Conservation (phyloP, 2,329 filamentous ascomycete species). For the Trichoderma koningii region DNA sequence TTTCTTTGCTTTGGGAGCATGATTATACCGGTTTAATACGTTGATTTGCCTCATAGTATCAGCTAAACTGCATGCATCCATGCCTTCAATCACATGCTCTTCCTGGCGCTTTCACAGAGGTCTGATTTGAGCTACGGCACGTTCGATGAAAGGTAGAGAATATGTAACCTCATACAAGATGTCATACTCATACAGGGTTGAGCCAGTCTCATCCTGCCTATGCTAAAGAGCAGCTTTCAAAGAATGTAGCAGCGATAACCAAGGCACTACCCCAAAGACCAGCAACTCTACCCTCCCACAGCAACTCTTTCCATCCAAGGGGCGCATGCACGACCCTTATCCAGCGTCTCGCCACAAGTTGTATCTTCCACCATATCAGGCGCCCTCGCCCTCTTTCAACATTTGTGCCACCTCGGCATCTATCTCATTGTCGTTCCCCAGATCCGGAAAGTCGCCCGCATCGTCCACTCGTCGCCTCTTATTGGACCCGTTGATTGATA, state of each 20-base stretch:
- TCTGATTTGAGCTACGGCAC: no score
- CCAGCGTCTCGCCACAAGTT: not conserved
- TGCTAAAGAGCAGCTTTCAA: not conserved
- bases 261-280: not conserved
- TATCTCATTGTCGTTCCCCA: constrained; percentile 57
- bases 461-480: constrained; percentile 58
- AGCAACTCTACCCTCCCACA: not conserved
- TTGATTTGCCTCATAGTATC: no score
- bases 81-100: no score
- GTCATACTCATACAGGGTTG: no score
- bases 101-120: no score
- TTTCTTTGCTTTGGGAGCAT: no score
- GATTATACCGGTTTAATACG: no score
- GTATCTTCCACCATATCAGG: not conserved
- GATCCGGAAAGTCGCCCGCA: constrained; percentile 54
- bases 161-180: no score
- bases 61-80: no score
- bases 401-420: constrained; percentile 60
- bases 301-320: not conserved
- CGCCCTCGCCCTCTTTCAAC: constrained; percentile 44
- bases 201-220: not conserved
- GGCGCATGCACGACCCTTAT: not conserved
- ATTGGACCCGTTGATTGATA: constrained; percentile 56
- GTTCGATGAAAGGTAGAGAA: no score
- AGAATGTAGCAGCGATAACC: not conserved